Percentiles rank a stretch among this genome's conserved stretches.
These are phyloP conservation scores for Aspergillus sojae DNA, from an alignment of 2,329 filamentous ascomycete species.

Conservation along the genomic window DNA sequence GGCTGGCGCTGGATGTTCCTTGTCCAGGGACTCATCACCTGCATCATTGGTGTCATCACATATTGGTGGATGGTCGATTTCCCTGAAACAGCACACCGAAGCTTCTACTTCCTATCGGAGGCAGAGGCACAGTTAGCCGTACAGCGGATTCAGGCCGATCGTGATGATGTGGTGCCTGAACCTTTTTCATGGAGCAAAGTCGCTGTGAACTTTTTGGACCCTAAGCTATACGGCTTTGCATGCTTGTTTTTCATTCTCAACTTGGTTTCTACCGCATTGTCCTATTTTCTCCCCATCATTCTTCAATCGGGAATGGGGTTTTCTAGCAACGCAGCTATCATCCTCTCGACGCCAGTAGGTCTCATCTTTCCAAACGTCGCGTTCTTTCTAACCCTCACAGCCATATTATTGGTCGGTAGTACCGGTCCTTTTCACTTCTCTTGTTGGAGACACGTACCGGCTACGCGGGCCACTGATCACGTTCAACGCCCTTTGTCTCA, in stretches of 20 bases:
- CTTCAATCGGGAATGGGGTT: conserved; percentile 60
- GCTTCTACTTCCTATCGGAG: conserved; percentile 60
- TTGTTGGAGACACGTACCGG: conserved; percentile 63
- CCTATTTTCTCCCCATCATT: conserved; percentile 67
- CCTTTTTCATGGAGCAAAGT: conserved; percentile 60
- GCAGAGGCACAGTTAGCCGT: conserved; percentile 61
- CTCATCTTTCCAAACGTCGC: not conserved
- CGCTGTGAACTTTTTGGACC: conserved; percentile 59
- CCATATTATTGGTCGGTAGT: conserved; percentile 70
- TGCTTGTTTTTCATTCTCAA: conserved; percentile 69
- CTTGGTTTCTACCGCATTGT: conserved; percentile 65
- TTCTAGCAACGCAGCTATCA: conserved; percentile 55
- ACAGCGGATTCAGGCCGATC: conserved; percentile 61
- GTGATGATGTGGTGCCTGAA: conserved; percentile 61
- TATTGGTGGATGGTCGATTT: conserved; percentile 75
- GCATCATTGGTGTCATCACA: conserved; percentile 60
- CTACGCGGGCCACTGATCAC: conserved; percentile 65
- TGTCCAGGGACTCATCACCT: conserved; percentile 65
- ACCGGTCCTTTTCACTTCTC: conserved; percentile 64
- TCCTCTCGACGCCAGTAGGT: conserved; percentile 61
- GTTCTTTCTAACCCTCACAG: conserved; percentile 17
- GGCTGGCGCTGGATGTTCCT: conserved; percentile 73
- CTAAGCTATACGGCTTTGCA: conserved; percentile 67
- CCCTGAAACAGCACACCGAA: conserved; percentile 61
- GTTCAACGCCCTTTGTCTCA: conserved; percentile 66